Conservation (phyloP, 164 flowering plant species). For the Umbellularia californica region DNA sequence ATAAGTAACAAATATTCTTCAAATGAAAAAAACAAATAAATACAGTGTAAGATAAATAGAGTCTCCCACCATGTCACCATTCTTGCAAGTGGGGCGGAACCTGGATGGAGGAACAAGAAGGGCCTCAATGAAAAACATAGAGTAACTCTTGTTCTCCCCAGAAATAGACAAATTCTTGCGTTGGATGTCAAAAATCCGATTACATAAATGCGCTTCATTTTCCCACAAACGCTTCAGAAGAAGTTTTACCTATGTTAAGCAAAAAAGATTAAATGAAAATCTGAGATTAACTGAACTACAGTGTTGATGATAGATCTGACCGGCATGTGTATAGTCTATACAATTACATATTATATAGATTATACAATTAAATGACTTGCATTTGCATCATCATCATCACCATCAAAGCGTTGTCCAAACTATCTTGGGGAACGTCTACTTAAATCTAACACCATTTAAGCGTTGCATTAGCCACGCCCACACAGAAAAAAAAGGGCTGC, state of each 20-base stretch:
- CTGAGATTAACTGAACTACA: too few species aligned
- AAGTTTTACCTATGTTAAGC: slow-evolving; percentile 46
- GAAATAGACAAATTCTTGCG: slow-evolving; percentile 20
- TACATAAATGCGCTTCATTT: slow-evolving; percentile 61
- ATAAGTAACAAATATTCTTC: too few species aligned
- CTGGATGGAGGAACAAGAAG: slow-evolving; percentile 89
- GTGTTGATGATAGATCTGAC: too few species aligned
- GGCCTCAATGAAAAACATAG: slow-evolving; percentile 76
- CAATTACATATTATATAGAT: too few species aligned
- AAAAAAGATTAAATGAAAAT: not conserved
- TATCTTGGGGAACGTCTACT: too few species aligned
- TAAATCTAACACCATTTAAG: too few species aligned
- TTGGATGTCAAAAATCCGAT: slow-evolving; percentile 65
- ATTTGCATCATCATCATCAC: too few species aligned
- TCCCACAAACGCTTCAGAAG: slow-evolving; percentile 63
- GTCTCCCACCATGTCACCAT: slow-evolving; percentile 63
- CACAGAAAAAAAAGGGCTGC: too few species aligned
- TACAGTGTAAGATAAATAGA: not conserved
- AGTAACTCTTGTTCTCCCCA: slow-evolving; percentile 29
- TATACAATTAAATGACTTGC: too few species aligned
- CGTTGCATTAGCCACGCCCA: too few species aligned
- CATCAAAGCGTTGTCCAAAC: too few species aligned
- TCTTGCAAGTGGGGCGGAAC: slow-evolving; percentile 79
- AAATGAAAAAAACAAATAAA: not conserved
- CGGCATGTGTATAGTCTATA: too few species aligned